Evolutionary conservation across 345 rosid species (phyloP).

Genomic region (Noccaea caerulescens): DNA sequence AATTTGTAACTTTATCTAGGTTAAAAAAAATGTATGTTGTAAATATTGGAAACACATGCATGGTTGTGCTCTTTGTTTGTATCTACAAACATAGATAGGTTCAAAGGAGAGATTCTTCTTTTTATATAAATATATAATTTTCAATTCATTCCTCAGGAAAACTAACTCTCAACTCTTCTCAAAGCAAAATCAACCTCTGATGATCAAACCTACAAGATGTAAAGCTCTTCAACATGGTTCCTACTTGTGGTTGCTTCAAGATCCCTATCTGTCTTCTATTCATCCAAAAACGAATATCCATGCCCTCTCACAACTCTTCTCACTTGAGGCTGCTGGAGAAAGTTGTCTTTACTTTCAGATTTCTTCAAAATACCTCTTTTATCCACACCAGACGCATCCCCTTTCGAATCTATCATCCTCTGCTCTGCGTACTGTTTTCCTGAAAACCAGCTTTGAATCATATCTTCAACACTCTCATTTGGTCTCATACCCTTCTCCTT

Average conservation of each 20-base stretch:
- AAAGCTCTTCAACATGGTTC: background rate
- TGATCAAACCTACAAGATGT: background rate
- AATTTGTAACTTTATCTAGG: constrained; percentile 31
- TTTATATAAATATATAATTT: background rate
- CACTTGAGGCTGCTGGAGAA: constrained; percentile 63
- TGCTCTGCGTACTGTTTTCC: constrained; percentile 57
- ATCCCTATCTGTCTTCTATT: constrained; percentile 27
- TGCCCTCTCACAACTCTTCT: constrained; percentile 68
- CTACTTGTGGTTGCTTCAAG: too few species aligned
- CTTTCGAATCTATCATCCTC: constrained; percentile 37
- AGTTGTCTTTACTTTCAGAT: constrained; percentile 47
- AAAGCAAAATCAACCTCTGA: background rate
- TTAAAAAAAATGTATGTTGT: constrained; percentile 32
- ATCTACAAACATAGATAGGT: constrained; percentile 33
- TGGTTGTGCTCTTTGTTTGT: constrained; percentile 30
- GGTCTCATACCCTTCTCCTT: constrained; percentile 66
- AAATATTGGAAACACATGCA: constrained; percentile 33
- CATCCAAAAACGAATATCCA: constrained; percentile 71
- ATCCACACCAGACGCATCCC: constrained; percentile 33
- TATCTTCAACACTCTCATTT: constrained; percentile 66
- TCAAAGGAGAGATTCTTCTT: constrained; percentile 26
- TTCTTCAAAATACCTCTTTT: constrained; percentile 42
- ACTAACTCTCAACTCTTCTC: background rate
- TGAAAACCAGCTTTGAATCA: constrained; percentile 72
- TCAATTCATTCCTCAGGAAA: background rate